Evolutionary conservation across 2,329 filamentous ascomycete genomes (phyloP).

Genomic region (Gliomastix tumulicola): DNA sequence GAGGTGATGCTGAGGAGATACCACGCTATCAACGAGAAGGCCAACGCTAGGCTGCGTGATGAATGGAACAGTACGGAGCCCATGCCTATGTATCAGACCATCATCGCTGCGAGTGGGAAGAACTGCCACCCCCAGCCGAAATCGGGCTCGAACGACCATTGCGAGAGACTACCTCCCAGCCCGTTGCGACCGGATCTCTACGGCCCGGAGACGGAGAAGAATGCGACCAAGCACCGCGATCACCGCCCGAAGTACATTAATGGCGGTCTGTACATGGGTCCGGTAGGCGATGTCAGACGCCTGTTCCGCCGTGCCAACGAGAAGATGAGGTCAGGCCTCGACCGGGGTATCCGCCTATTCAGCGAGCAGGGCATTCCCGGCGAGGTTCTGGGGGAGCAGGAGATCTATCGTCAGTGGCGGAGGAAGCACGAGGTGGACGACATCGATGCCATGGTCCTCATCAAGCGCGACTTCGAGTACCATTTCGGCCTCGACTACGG

Average conservation of each 20-base stretch:
- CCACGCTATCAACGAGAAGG: constrained; percentile 8
- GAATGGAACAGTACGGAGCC: constrained; percentile 5
- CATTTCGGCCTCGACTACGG: constrained; percentile 17
- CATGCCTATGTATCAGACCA: constrained; percentile 13
- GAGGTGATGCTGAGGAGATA: constrained; percentile 15
- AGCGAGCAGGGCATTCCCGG: constrained; percentile 22
- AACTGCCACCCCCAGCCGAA: constrained; percentile 11
- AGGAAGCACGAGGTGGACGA: neutral
- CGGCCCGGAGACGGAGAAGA: constrained; percentile 11
- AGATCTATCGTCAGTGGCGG: constrained; percentile 21
- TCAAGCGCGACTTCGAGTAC: constrained; percentile 12
- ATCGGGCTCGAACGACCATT: constrained; percentile 12
- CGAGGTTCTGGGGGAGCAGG: constrained; percentile 20
- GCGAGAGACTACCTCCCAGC: constrained; percentile 14
- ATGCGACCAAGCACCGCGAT: constrained; percentile 3
- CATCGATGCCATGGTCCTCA: neutral
- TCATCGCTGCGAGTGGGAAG: constrained; percentile 14
- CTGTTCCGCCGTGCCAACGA: constrained; percentile 15
- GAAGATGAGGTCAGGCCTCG: constrained; percentile 12
- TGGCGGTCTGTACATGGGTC: constrained; percentile 19
- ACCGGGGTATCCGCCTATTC: too few relatives aligned
- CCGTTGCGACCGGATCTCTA: constrained; percentile 12
- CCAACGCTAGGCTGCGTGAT: constrained; percentile 8
- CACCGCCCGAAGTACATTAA: constrained; percentile 19
- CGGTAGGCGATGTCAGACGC: constrained; percentile 15